phyloP scores from a whole-genome alignment of 1,284 basidiomycete genomes.

The Ganoderma lucidum region DNA sequence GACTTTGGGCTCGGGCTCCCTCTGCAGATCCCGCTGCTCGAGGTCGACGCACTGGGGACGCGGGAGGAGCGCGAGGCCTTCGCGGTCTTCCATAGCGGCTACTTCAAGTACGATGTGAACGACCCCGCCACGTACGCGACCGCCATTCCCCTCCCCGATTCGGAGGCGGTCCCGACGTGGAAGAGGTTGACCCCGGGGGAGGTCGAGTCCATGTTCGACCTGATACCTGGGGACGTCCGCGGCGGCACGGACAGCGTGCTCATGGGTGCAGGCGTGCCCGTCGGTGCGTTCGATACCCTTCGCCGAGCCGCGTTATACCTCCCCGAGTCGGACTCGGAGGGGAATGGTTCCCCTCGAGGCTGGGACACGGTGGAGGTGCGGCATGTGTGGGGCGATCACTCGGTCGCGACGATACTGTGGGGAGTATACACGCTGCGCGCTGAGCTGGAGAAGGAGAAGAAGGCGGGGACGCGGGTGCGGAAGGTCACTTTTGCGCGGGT shows the following conservation, averaged over 20 bases:
- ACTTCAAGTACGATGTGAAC: conserved; percentile 12
- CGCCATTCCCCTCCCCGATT: not conserved
- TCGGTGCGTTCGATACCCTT: not conserved
- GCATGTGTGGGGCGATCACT: conserved; percentile 24
- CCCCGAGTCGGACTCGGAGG: not conserved
- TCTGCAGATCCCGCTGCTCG: not conserved
- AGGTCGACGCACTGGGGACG: not conserved
- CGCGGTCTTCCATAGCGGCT: conserved; percentile 1
- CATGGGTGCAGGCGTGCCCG: not conserved
- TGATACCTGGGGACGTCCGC: not conserved
- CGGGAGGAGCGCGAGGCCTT: not conserved
- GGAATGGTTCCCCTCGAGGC: not conserved
- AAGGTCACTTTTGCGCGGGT: conserved; percentile 2
- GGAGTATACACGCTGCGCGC: not conserved
- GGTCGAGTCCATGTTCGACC: not conserved
- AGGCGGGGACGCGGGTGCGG: not conserved
- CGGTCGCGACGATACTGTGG: conserved; percentile 2
- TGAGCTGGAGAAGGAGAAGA: not conserved
- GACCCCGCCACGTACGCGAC: not conserved
- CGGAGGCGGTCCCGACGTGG: conserved; percentile 18
- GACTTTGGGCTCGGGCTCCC: conserved; percentile 14
- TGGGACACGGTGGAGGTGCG: conserved; percentile 20
- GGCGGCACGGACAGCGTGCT: not conserved
- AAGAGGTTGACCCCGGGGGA: not conserved
- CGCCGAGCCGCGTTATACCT: not conserved